phyloP scores from a whole-genome alignment of 176 grass and related monocot genomes.

The Aechmea fasciata region DNA sequence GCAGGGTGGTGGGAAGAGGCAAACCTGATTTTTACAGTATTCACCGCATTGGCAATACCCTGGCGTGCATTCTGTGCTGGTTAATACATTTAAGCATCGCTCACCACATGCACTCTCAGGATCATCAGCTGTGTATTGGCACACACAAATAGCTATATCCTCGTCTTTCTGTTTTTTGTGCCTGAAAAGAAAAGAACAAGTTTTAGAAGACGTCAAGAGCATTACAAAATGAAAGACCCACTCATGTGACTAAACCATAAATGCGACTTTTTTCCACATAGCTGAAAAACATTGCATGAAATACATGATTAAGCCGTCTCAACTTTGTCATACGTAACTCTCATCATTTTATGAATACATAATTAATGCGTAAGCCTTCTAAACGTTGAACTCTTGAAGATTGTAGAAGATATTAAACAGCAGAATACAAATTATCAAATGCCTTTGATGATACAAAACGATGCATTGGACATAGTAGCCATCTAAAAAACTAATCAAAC shows the following conservation, averaged over 20 bases:
- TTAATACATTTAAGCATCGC: conserved; percentile 73
- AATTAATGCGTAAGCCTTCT: no score
- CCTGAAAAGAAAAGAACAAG: conserved; percentile 31
- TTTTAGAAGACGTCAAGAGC: neutral
- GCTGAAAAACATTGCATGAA: neutral
- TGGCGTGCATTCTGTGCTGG: conserved; percentile 90
- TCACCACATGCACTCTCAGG: conserved; percentile 75
- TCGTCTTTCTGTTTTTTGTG: conserved; percentile 82
- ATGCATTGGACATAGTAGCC: no score
- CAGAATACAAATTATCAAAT: no score
- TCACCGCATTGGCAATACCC: conserved; percentile 77
- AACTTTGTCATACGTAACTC: no score
- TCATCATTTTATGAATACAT: no score
- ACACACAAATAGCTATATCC: conserved; percentile 83
- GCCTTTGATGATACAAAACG: no score
- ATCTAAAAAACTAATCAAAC: no score
- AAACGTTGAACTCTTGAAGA: no score
- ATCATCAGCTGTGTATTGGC: conserved; percentile 60
- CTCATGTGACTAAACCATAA: neutral
- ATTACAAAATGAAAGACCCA: neutral
- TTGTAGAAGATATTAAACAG: no score
- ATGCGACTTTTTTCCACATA: neutral
- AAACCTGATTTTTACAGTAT: conserved; percentile 90
- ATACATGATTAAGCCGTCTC: no score
- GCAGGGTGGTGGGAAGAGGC: neutral